Percentiles rank a stretch among this genome's conserved stretches.
These are phyloP conservation scores for Ustilago trichophora DNA, from an alignment of 1,284 basidiomycete species.

Conservation along the genomic window DNA sequence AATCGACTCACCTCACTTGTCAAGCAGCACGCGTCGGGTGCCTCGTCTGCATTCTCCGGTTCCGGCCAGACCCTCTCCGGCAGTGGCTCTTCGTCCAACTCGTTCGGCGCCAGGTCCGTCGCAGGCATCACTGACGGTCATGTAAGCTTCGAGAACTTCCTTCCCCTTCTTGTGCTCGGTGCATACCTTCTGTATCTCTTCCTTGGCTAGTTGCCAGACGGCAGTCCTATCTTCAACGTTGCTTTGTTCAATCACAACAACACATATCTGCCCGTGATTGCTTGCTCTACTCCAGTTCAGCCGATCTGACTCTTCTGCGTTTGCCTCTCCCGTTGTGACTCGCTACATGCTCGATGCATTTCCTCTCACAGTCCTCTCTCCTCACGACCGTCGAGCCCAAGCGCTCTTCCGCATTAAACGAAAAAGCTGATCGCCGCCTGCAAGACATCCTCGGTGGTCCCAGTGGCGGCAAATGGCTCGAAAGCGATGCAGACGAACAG, in stretches of 20 bases:
- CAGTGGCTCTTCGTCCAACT: constrained; percentile 26
- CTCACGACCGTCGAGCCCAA: constrained; percentile 73
- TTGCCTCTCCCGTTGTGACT: background rate
- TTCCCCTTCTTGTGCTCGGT: constrained; percentile 43
- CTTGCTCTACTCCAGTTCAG: background rate
- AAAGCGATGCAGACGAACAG: constrained; percentile 83
- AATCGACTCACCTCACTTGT: constrained; percentile 51
- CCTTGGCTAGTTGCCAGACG: constrained; percentile 22
- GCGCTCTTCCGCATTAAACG: constrained; percentile 79
- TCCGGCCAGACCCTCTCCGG: constrained; percentile 46
- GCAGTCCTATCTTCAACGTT: no score
- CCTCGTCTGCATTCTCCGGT: constrained; percentile 43
- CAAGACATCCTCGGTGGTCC: constrained; percentile 70
- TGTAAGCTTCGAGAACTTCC: constrained; percentile 52
- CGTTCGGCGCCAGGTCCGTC: constrained; percentile 18
- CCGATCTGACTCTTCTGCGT: constrained; percentile 18
- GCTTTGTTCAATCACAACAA: no score
- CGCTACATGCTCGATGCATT: background rate
- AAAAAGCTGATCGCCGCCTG: constrained; percentile 73
- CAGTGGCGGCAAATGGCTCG: constrained; percentile 73
- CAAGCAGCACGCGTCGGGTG: constrained; percentile 53
- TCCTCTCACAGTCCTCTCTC: constrained; percentile 69
- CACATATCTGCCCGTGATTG: constrained; percentile 9
- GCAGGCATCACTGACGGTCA: constrained; percentile 42
- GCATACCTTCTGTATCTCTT: constrained; percentile 50